phyloP scores from a whole-genome alignment of 208 protist genomes.

The Acanthamoeba triangularis region DNA sequence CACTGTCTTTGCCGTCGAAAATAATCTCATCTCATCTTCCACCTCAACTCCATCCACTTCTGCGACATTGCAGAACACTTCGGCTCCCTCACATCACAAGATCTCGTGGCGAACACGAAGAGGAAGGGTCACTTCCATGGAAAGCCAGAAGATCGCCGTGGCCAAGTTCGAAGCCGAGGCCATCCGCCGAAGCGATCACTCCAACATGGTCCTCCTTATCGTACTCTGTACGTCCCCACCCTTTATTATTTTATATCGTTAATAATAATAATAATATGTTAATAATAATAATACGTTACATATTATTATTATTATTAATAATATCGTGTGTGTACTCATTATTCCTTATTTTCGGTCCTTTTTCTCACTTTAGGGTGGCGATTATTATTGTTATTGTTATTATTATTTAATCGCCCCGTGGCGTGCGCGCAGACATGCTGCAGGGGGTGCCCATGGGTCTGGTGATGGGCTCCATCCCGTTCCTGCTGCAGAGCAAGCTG shows the following conservation, averaged over 20 bases:
- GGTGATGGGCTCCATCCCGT: conserved; percentile 77
- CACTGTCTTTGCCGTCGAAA: too few species aligned
- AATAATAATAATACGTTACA: too few species aligned
- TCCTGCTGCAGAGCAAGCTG: conserved; percentile 79
- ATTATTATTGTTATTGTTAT: background rate
- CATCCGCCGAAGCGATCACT: background rate
- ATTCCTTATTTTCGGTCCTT: background rate
- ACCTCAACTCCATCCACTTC: too few species aligned
- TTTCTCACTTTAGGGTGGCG: too few species aligned
- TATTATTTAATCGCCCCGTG: background rate
- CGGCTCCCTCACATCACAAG: background rate
- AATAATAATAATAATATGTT: too few species aligned
- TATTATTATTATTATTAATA: background rate
- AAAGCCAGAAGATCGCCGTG: background rate
- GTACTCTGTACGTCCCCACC: background rate
- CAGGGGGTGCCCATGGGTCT: conserved; percentile 86
- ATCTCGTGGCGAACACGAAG: background rate
- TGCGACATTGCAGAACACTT: background rate
- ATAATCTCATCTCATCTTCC: too few species aligned
- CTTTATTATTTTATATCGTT: background rate
- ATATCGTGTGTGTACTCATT: too few species aligned
- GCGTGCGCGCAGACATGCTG: conserved; percentile 71
- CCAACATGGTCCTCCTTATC: conserved; percentile 7
- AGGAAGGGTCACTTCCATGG: conserved; percentile 5
- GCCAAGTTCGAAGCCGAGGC: background rate